A percentile compares a stretch with the other conserved stretches of the same genome.
phyloP scores from a whole-genome alignment of 1,284 basidiomycete species.

The Moesziomyces parantarcticus region DNA sequence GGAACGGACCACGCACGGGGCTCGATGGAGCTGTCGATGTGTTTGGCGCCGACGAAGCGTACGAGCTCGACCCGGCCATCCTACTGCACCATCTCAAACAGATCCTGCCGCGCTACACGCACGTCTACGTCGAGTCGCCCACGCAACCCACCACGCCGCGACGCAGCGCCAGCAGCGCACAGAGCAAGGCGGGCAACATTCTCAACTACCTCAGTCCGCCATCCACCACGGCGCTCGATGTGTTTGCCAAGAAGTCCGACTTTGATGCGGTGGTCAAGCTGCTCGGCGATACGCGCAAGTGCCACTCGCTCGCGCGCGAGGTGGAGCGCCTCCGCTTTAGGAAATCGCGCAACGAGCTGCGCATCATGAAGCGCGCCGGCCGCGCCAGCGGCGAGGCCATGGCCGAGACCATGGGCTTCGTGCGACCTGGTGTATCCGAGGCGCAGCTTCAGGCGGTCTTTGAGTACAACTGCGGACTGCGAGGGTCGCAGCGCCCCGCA shows the following conservation, averaged over 20 bases:
- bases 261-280: conserved; percentile 63
- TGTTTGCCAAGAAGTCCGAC: conserved; percentile 63
- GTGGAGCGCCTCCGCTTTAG: conserved; percentile 57
- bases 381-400: conserved; percentile 59
- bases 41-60: conserved; percentile 65
- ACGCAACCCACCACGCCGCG: conserved; percentile 53
- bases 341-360: conserved; percentile 62
- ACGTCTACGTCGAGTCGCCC: conserved; percentile 64
- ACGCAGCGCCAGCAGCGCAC: conserved; percentile 15
- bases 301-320: conserved; percentile 55
- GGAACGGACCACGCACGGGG: conserved; percentile 83
- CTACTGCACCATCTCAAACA: conserved; percentile 55
- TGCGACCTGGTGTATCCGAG: conserved; percentile 48
- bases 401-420: conserved; percentile 61
- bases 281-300: conserved; percentile 57
- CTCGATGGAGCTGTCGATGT: conserved; percentile 58
- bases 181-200: conserved; percentile 37
- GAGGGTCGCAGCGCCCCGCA: conserved; percentile 61
- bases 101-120: conserved; percentile 46
- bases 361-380: conserved; percentile 63
- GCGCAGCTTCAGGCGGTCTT: conserved; percentile 61
- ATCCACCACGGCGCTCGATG: conserved; percentile 54
- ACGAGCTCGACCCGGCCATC: conserved; percentile 53
- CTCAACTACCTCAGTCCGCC: conserved; percentile 64
- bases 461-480: conserved; percentile 57